Conservation (phyloP, 2,329 filamentous ascomycete species). For the Leptographium wingfieldii region DNA sequence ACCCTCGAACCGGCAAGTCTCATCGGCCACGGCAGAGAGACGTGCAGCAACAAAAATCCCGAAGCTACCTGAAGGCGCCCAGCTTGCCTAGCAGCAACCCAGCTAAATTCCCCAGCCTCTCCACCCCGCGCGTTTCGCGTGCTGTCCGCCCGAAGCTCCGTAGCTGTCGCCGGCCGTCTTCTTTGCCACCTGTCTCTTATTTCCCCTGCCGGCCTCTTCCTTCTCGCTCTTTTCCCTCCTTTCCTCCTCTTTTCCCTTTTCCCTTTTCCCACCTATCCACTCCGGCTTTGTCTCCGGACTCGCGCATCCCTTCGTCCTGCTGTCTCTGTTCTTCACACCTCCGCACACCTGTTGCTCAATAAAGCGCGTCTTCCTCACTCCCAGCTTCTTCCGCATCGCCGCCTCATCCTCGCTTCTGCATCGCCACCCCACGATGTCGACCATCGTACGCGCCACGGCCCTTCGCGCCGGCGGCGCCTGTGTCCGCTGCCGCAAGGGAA, state of each 20-base stretch:
- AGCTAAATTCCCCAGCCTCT: not conserved
- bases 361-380: not conserved
- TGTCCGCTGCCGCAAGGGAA: slow-evolving; percentile 51
- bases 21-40: not conserved
- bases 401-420: no score
- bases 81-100: not conserved
- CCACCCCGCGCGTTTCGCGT: slow-evolving; percentile 6
- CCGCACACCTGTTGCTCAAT: not conserved
- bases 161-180: slow-evolving; percentile 1
- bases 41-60: not conserved
- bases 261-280: not conserved
- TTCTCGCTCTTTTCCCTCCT: not conserved
- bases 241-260: not conserved
- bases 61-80: not conserved
- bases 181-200: slow-evolving; percentile 4
- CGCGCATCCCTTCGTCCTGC: not conserved
- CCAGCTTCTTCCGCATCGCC: not conserved
- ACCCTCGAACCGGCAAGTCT: not conserved
- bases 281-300: not conserved
- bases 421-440: slow-evolving; percentile 24
- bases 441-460: slow-evolving; percentile 43
- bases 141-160: slow-evolving; percentile 5
- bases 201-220: not conserved
- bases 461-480: slow-evolving; percentile 48
- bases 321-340: not conserved